Evolutionary conservation across 1,139 yeast genomes (phyloP).

Genomic region (Oligophagozyma castellii): DNA sequence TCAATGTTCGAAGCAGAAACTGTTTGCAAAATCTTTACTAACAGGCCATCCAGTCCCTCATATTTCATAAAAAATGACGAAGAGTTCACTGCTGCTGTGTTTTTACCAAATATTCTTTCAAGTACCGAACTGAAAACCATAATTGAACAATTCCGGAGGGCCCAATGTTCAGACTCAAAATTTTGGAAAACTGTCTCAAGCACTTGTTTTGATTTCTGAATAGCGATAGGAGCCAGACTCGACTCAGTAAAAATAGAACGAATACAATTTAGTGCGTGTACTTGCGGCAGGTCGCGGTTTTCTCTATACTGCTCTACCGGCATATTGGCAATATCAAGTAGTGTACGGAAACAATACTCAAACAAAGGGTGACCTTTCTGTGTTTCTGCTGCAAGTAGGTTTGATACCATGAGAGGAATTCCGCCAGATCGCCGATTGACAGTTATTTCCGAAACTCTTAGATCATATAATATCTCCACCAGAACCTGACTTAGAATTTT

Average conservation of each 20-base stretch:
- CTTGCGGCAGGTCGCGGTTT: conserved; percentile 71
- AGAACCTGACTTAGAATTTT: conserved; percentile 43
- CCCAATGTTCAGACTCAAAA: conserved; percentile 63
- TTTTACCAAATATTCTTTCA: conserved; percentile 60
- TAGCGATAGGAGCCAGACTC: conserved; percentile 39
- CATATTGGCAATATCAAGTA: conserved; percentile 38
- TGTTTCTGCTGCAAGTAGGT: conserved; percentile 47
- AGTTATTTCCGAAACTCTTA: conserved; percentile 39
- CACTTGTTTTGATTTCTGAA: conserved; percentile 40
- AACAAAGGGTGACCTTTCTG: conserved; percentile 27
- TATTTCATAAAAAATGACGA: conserved; percentile 56
- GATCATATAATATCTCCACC: too few species aligned
- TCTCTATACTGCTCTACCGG: conserved; percentile 38
- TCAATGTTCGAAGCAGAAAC: conserved; percentile 27
- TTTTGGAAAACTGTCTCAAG: conserved; percentile 45
- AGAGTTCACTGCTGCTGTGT: conserved; percentile 37
- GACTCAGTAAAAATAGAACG: conserved; percentile 63
- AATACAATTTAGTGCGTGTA: conserved; percentile 82
- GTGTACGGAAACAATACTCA: conserved; percentile 34
- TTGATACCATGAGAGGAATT: conserved; percentile 64
- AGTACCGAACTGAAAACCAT: conserved; percentile 84
- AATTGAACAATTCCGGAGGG: conserved; percentile 80
- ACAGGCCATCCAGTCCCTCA: conserved; percentile 35
- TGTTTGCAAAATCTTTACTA: conserved; percentile 25
- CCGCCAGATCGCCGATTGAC: conserved; percentile 91